Evolutionary conservation across 352 stramenopile species (phyloP), one percentile per base, ranked within the genome.

Genomic region (Pythium guiyangense): DNA sequence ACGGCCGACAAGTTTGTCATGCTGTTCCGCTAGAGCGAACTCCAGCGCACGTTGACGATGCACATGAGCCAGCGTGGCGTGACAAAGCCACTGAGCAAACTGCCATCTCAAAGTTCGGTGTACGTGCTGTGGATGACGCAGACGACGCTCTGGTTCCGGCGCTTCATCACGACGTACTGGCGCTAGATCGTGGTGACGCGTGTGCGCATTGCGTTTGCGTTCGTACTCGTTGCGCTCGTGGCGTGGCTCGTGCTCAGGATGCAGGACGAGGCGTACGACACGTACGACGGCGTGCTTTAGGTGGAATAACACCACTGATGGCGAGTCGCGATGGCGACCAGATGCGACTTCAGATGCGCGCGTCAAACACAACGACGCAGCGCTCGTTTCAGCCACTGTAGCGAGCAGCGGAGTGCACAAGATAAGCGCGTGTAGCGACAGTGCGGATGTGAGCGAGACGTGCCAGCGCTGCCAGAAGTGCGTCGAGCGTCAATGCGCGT

Each of bases 121-220:
- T 26, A 35, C 25, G 40, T 57, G 10, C 57, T 50, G 27, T 50
- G 34, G 48, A 56, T 31, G 47, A 14, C 47, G 17, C 35, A 70
- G 54, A 6, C 71, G 42, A 54, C 73, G 76, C 54, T 63, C 45
- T 22, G 85, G 40, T 69, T 78, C 34, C 55, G 72, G 43, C 62
- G 72, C 39, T 72, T 70, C 14, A 59, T 58, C 44, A 72, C 53
- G 51, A 76, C 78, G 20, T 93, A 92, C 60, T 92, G 70, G 69
- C 67, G 85, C 34, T 77, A 64, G 25, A 18, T 49, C 29, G 25
- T 17, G 22, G 54, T 43, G 12, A 60, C 25, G 20, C 47, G 47
- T 26, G 31, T 52, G 49, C 49, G 40, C 14, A 52, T 43, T 15
- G 43, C 52, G 22, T 65, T 89, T 12, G 77, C 53, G 31, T 35